Conservation (phyloP, 2,329 filamentous ascomycete species). For the Aspergillus transmontanensis region DNA sequence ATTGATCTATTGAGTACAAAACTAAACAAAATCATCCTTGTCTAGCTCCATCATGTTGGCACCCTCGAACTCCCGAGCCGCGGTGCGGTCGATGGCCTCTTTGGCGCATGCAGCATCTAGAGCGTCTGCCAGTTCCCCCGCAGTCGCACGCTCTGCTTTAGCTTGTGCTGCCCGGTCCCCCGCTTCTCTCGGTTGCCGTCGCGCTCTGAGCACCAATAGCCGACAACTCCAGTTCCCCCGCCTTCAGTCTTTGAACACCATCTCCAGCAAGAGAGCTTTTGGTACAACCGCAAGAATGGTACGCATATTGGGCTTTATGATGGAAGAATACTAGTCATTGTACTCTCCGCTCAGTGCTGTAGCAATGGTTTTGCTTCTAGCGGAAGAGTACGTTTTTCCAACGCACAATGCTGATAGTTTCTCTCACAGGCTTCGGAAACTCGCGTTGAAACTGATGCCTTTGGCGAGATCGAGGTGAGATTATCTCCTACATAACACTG, state of each 20-base stretch:
- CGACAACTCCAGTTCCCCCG: slow-evolving; percentile 36
- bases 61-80: slow-evolving; percentile 37
- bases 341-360: neutral
- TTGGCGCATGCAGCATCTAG: slow-evolving; percentile 37
- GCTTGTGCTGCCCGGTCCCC: slow-evolving; percentile 33
- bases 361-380: neutral
- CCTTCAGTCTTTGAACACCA: slow-evolving; percentile 36
- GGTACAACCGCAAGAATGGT: slow-evolving; percentile 43
- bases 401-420: slow-evolving; percentile 12
- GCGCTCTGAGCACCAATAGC: slow-evolving; percentile 35
- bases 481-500: neutral
- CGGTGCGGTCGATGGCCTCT: slow-evolving; percentile 41
- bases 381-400: neutral
- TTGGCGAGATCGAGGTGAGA: slow-evolving; percentile 80
- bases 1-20: slow-evolving; percentile 2
- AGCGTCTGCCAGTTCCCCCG: slow-evolving; percentile 34
- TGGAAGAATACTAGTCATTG: neutral
- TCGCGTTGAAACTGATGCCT: slow-evolving; percentile 93
- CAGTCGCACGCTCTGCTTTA: slow-evolving; percentile 33
- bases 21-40: slow-evolving; percentile 7
- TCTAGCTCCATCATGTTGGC: slow-evolving; percentile 34
- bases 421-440: slow-evolving; percentile 49
- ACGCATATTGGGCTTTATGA: slow-evolving; percentile 12
- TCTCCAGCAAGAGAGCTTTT: slow-evolving; percentile 38
- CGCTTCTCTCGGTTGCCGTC: slow-evolving; percentile 29